phyloP scores from a whole-genome alignment of 768 basidiomycete species.

The Cubamyces lactineus region DNA sequence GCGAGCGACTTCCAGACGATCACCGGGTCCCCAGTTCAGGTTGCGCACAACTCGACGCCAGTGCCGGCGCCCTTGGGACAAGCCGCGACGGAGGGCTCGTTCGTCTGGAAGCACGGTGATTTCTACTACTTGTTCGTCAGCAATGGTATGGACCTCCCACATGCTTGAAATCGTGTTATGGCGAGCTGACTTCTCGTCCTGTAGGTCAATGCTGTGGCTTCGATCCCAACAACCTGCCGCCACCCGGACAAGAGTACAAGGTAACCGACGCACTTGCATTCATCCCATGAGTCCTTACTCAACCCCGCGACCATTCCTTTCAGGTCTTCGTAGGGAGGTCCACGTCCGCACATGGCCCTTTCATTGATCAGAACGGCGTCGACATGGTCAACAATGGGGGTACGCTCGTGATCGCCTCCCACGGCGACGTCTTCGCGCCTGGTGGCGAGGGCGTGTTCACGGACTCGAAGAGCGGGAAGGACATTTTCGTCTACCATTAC shows the following conservation, averaged over 20 bases:
- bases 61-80: constrained; percentile 5
- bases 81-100: constrained; percentile 20
- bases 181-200: background rate
- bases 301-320: too few species aligned
- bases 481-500: constrained; percentile 25
- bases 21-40: constrained; percentile 11
- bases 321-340: constrained; percentile 30
- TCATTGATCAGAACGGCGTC: constrained; percentile 19
- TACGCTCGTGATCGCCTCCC: constrained; percentile 31
- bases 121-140: constrained; percentile 29
- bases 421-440: constrained; percentile 35
- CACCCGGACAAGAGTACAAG: constrained; percentile 31
- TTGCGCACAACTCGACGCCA: constrained; percentile 22
- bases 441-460: constrained; percentile 27
- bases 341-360: constrained; percentile 25
- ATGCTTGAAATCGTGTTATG: background rate
- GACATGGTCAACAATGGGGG: constrained; percentile 26
- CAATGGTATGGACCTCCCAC: constrained; percentile 18
- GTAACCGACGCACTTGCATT: constrained; percentile 9
- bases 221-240: constrained; percentile 18
- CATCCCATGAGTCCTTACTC: background rate
- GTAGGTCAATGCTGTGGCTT: constrained; percentile 22
- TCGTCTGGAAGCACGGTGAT: constrained; percentile 24
- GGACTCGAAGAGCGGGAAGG: constrained; percentile 15
- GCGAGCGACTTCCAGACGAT: constrained; percentile 12